These are phyloP conservation scores for Rossbeevera mucosa DNA, from an alignment of 768 basidiomycete species.

Conservation along the genomic window DNA sequence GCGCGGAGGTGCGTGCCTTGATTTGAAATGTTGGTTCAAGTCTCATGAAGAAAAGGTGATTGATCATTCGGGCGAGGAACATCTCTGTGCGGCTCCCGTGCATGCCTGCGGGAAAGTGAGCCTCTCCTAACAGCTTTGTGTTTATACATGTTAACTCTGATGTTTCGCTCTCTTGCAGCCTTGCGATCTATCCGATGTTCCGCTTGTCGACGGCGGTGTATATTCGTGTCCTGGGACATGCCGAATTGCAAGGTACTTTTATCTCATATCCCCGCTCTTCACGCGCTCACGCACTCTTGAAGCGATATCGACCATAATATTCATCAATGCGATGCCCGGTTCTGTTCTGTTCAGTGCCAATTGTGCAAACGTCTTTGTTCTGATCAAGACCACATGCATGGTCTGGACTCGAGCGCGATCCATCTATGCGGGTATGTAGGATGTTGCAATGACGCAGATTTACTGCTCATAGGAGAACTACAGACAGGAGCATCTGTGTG, in stretches of 20 bases:
- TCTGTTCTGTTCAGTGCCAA: conserved; percentile 51
- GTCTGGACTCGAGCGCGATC: conserved; percentile 32
- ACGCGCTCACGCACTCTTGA: neutral
- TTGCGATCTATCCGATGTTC: conserved; percentile 36
- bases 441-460: neutral
- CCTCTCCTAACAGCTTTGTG: too few species aligned
- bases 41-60: conserved; percentile 33
- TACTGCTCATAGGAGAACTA: neutral
- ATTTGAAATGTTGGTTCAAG: neutral
- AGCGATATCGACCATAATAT: conserved; percentile 44
- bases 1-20: conserved; percentile 41
- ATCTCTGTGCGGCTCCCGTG: conserved; percentile 47
- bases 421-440: conserved; percentile 55
- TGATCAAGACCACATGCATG: conserved; percentile 49
- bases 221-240: conserved; percentile 44
- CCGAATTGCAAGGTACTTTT: conserved; percentile 36
- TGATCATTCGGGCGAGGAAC: conserved; percentile 45
- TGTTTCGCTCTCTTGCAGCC: conserved; percentile 26
- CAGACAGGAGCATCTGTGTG: conserved; percentile 53
- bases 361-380: conserved; percentile 54
- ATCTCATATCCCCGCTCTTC: neutral
- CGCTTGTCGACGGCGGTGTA: conserved; percentile 23
- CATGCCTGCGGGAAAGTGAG: conserved; percentile 56
- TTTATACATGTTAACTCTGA: neutral
- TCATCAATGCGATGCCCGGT: conserved; percentile 48